Conservation (phyloP, 164 flowering plant species). For the Houttuynia cordata region DNA sequence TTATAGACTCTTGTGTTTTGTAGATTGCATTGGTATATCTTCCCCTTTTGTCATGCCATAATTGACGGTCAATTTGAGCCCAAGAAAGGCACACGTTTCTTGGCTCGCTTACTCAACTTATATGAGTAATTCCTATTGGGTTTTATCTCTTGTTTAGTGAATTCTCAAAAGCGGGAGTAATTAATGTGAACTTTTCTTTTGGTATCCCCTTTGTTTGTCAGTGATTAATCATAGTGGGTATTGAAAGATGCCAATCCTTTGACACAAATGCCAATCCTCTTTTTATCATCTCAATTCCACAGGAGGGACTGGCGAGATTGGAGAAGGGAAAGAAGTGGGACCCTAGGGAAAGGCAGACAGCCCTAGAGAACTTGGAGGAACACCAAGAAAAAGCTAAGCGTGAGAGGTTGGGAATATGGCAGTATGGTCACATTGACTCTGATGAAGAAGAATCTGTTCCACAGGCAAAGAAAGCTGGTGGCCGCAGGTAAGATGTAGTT, state of each 20-base stretch:
- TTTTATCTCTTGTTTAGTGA: too few relatives aligned
- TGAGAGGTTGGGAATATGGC: constrained; percentile 69
- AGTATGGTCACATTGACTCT: constrained; percentile 81
- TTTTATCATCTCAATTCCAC: not conserved
- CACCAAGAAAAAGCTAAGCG: constrained; percentile 55
- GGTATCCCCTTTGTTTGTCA: not conserved
- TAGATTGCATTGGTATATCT: too few relatives aligned
- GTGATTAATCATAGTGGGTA: not conserved
- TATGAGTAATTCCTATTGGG: too few relatives aligned
- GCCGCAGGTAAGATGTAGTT: constrained; percentile 33
- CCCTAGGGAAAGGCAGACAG: constrained; percentile 42
- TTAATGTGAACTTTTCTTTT: too few relatives aligned
- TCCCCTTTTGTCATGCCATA: not conserved
- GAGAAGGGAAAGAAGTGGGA: constrained; percentile 83
- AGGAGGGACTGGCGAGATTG: constrained; percentile 90
- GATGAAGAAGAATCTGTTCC: constrained; percentile 80
- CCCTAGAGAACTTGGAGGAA: constrained; percentile 62
- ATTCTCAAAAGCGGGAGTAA: too few relatives aligned
- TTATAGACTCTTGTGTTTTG: too few relatives aligned
- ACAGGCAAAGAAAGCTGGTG: constrained; percentile 56
- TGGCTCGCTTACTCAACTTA: not conserved
- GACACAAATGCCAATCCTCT: not conserved
- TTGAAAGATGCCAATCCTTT: too few relatives aligned
- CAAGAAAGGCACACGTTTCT: not conserved
- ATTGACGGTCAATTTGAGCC: not conserved